Evolutionary conservation across 169 alveolate genomes (phyloP).

Genomic region (Cryptosporidium andersoni): DNA sequence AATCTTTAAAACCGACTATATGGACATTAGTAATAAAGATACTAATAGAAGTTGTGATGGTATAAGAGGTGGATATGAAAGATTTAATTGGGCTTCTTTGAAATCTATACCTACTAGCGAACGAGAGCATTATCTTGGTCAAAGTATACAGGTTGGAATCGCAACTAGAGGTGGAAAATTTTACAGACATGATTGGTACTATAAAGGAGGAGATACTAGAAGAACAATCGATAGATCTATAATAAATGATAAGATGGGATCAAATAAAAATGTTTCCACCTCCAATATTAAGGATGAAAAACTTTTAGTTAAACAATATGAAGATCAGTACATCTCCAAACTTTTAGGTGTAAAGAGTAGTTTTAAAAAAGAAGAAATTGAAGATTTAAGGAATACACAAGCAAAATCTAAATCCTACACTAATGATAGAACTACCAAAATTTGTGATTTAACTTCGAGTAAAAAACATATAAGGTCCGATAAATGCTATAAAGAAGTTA

Average conservation of each 20-base stretch:
- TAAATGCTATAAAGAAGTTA: no score
- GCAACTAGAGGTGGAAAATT: conserved; percentile 3
- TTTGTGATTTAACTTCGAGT: no score
- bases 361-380: no score
- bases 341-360: no score
- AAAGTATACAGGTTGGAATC: conserved; percentile 10
- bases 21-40: conserved; percentile 22
- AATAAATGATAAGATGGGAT: background rate
- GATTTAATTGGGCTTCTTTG: conserved; percentile 29
- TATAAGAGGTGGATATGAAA: conserved; percentile 38
- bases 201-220: conserved; percentile 1
- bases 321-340: no score
- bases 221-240: background rate
- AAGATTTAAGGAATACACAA: no score
- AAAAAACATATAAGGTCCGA: no score
- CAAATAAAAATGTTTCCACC: background rate
- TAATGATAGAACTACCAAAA: no score
- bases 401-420: no score
- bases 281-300: background rate
- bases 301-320: no score
- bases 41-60: conserved; percentile 11
- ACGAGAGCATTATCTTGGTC: conserved; percentile 63
- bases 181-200: conserved; percentile 4
- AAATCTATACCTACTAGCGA: conserved; percentile 57
- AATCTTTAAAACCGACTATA: background rate